phyloP scores from a whole-genome alignment of 306 rosid genomes.

The Lathyrus tuberosus region DNA sequence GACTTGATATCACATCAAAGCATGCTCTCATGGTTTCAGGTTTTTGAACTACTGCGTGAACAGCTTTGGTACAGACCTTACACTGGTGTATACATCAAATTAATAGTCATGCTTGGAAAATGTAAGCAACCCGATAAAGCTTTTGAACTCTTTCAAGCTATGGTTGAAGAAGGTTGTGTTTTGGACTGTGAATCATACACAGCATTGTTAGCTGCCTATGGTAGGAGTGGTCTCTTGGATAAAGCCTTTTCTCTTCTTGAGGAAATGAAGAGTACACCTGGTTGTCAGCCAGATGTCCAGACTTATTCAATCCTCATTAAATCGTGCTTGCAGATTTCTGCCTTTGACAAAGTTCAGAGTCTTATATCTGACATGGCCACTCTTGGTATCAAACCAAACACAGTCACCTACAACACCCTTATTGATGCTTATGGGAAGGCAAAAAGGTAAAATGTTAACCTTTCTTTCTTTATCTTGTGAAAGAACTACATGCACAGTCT shows the following conservation, averaged over 20 bases:
- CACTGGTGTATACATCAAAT: conserved; percentile 72
- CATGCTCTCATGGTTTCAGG: conserved; percentile 55
- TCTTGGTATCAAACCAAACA: conserved; percentile 77
- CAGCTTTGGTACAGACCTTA: conserved; percentile 89
- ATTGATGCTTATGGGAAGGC: conserved; percentile 93
- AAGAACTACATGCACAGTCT: conserved; percentile 40
- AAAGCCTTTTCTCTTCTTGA: conserved; percentile 76
- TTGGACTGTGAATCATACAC: conserved; percentile 76
- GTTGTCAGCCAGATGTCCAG: conserved; percentile 85
- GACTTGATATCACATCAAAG: conserved; percentile 26
- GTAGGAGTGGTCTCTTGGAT: conserved; percentile 85
- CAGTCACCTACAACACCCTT: conserved; percentile 80
- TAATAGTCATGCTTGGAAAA: conserved; percentile 95
- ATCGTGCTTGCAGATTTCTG: conserved; percentile 77
- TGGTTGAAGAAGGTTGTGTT: conserved; percentile 84
- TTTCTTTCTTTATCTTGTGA: conserved; percentile 32
- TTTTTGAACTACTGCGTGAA: conserved; percentile 79
- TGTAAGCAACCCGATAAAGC: conserved; percentile 93
- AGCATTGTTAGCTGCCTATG: conserved; percentile 85
- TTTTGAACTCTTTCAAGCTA: conserved; percentile 68
- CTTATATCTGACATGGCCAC: conserved; percentile 78
- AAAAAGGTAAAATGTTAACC: conserved; percentile 58
- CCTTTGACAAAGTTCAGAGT: conserved; percentile 71
- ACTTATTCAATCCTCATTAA: conserved; percentile 88
- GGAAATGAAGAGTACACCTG: conserved; percentile 72